These are phyloP conservation scores for Stephania cephalantha DNA, from an alignment of 164 flowering plant species.

Conservation along the genomic window DNA sequence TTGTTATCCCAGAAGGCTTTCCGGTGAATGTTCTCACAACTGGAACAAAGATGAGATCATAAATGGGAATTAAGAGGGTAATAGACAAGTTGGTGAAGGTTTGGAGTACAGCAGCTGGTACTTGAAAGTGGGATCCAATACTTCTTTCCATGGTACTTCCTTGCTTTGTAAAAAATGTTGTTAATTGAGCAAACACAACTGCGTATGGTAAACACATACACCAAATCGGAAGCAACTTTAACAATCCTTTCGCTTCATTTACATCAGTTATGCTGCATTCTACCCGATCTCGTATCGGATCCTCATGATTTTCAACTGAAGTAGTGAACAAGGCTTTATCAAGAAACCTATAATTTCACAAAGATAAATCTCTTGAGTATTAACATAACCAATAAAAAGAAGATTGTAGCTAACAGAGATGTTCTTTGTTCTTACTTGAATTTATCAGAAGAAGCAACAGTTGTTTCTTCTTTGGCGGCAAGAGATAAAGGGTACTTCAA, in stretches of 20 bases:
- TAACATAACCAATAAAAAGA: no score
- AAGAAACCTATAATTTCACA: no score
- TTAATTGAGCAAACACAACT: conserved; percentile 8
- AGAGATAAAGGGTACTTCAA: conserved; percentile 6
- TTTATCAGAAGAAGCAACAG: conserved; percentile 16
- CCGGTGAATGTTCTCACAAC: conserved; percentile 6
- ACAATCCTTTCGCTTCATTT: conserved; percentile 8
- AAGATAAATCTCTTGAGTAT: no score
- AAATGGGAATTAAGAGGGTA: neutral
- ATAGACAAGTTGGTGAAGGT: conserved; percentile 1
- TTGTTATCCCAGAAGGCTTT: conserved; percentile 13
- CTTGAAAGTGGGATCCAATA: conserved; percentile 6
- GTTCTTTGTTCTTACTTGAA: conserved; percentile 28
- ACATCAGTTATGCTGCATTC: neutral
- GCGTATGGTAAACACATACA: conserved; percentile 10
- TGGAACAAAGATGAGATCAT: conserved; percentile 9
- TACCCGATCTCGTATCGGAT: no score
- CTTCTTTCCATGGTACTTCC: conserved; percentile 17
- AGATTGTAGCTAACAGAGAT: no score
- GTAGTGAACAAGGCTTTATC: no score
- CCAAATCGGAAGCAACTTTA: conserved; percentile 16
- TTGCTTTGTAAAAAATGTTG: conserved; percentile 16
- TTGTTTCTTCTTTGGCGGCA: conserved; percentile 18
- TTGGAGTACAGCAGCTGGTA: conserved; percentile 14
- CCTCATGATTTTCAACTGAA: no score